Conservation (phyloP, 1,284 basidiomycete species). For the Xerocomus nothofagi region DNA sequence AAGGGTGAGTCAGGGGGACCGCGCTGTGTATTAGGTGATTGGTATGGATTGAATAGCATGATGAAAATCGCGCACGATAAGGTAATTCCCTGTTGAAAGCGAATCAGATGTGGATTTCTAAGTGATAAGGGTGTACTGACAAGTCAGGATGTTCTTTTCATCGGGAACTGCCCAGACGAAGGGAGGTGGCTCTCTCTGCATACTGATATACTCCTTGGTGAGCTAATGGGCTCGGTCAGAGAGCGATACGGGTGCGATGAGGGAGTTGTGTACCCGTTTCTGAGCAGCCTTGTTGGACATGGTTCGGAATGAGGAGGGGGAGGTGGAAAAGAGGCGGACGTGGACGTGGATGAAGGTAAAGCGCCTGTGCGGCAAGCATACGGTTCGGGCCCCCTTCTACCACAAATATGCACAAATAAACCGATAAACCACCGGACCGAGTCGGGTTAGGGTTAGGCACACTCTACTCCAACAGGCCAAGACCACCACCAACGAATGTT, state of each 20-base stretch:
- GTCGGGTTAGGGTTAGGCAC: slow-evolving; percentile 25
- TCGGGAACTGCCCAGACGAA: slow-evolving; percentile 93
- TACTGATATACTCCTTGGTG: slow-evolving; percentile 85
- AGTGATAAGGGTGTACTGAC: slow-evolving; percentile 45
- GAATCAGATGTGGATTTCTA: slow-evolving; percentile 4
- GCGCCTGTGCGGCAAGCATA: slow-evolving; percentile 28
- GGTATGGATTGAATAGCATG: not conserved
- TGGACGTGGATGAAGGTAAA: slow-evolving; percentile 25
- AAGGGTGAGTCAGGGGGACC: slow-evolving; percentile 93
- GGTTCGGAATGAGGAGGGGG: not conserved
- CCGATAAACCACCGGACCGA: not conserved
- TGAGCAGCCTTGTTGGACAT: slow-evolving; percentile 85
- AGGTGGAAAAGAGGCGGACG: slow-evolving; percentile 3
- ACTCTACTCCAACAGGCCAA: too few species aligned
- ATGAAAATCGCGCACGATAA: slow-evolving; percentile 61
- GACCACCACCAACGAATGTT: slow-evolving; percentile 2
- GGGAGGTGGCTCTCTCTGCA: slow-evolving; percentile 93
- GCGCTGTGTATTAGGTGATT: slow-evolving; percentile 49
- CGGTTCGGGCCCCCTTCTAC: slow-evolving; percentile 22
- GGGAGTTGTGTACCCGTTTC: slow-evolving; percentile 63
- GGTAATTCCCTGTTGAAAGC: slow-evolving; percentile 74
- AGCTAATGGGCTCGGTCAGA: slow-evolving; percentile 48
- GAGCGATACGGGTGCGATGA: accelerated
- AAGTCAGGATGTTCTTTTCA: slow-evolving; percentile 92
- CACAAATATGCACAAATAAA: slow-evolving; percentile 31